Evolutionary conservation across 2,329 filamentous ascomycete species (phyloP).

Genomic region (Fusarium clavum): DNA sequence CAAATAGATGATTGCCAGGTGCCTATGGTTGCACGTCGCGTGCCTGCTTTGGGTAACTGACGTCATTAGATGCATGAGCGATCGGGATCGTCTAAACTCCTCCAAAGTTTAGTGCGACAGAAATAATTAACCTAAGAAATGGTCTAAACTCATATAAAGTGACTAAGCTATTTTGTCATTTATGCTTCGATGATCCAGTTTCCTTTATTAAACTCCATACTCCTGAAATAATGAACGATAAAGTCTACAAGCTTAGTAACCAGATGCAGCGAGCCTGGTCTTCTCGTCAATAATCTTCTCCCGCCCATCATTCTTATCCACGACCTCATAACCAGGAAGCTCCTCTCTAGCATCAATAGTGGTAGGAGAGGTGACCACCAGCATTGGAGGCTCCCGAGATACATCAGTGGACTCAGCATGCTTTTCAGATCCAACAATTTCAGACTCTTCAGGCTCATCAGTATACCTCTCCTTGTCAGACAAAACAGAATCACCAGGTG

Average conservation of each 20-base stretch:
- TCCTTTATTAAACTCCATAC: neutral
- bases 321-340: slow-evolving; percentile 30
- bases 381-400: neutral
- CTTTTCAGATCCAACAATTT: slow-evolving; percentile 47
- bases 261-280: slow-evolving; percentile 43
- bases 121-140: too few species aligned
- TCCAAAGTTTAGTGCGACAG: too few species aligned
- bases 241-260: slow-evolving; percentile 15
- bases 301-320: slow-evolving; percentile 5
- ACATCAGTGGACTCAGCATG: slow-evolving; percentile 29
- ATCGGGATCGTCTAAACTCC: neutral
- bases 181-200: too few species aligned
- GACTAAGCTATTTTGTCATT: too few species aligned
- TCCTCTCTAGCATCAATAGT: slow-evolving; percentile 34
- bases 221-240: neutral
- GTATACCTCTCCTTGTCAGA: slow-evolving; percentile 49
- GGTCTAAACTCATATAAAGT: too few species aligned
- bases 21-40: slow-evolving; percentile 16
- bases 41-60: slow-evolving; percentile 28
- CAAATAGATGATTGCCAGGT: neutral
- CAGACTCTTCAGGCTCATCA: slow-evolving; percentile 17
- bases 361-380: neutral
- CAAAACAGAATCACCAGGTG: slow-evolving; percentile 34
- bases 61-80: neutral
- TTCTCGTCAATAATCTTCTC: slow-evolving; percentile 44